A percentile compares a stretch with the other conserved stretches of the same genome.
These are phyloP conservation scores for Fragaria vesca DNA, from an alignment of 306 rosid species.

Conservation along the genomic window DNA sequence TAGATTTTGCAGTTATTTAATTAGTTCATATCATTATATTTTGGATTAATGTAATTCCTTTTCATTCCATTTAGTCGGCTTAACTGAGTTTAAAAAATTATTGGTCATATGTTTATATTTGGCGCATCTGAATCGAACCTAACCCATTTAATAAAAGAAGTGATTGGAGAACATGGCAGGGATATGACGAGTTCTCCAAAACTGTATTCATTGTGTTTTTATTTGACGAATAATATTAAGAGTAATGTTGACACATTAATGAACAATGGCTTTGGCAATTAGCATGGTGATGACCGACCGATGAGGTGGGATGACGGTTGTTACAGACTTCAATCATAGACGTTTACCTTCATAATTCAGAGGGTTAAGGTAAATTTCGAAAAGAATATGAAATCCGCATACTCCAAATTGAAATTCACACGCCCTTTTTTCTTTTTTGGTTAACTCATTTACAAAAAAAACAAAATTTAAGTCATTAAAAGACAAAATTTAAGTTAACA, in stretches of 20 bases:
- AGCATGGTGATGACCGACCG: neutral
- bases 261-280: neutral
- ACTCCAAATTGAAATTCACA: too few species aligned
- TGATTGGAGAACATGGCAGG: neutral
- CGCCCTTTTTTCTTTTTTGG: too few species aligned
- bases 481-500: neutral
- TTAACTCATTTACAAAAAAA: too few species aligned
- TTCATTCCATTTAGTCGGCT: slow-evolving; percentile 12
- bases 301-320: neutral
- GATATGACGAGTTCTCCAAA: neutral
- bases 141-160: neutral
- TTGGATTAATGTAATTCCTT: neutral
- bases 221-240: neutral
- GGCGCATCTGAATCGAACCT: neutral
- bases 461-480: too few species aligned
- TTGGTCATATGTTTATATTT: neutral
- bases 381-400: too few species aligned
- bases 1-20: neutral
- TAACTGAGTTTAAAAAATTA: neutral
- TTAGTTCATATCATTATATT: neutral
- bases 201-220: neutral
- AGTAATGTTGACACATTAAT: neutral
- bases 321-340: neutral
- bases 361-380: too few species aligned
- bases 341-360: neutral